Percentiles rank a stretch among this genome's conserved stretches.
Conservation (phyloP, 495 filamentous ascomycete genomes). For the Bryoglossum gracile region DNA sequence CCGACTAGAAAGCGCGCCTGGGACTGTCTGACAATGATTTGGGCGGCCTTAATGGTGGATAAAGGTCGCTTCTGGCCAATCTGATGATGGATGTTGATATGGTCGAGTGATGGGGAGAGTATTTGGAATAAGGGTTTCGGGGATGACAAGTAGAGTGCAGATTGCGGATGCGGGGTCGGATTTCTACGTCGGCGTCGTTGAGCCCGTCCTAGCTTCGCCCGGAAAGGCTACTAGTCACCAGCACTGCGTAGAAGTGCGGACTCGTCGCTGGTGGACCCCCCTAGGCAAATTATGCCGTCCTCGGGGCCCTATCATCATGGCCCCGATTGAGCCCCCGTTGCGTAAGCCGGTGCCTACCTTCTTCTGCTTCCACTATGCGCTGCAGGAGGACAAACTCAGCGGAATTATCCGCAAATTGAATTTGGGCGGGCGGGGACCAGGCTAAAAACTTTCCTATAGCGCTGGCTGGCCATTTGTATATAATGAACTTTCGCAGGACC, state of each 20-base stretch:
- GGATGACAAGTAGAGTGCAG: too few relatives aligned
- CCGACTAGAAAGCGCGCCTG: neutral
- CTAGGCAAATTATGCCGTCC: neutral
- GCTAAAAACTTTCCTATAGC: conserved; percentile 2
- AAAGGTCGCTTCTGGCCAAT: neutral
- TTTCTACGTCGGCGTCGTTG: too few relatives aligned
- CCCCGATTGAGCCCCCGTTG: neutral
- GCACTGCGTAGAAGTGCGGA: conserved; percentile 8
- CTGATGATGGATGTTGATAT: too few relatives aligned
- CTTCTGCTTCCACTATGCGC: neutral
- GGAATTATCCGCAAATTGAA: neutral
- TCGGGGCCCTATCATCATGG: neutral
- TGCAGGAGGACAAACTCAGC: neutral
- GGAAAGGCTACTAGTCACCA: conserved; percentile 9
- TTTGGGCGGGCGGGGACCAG: neutral
- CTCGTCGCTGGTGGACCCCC: conserved; percentile 4
- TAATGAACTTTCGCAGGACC: conserved; percentile 3
- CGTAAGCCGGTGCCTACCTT: neutral
- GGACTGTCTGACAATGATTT: conserved; percentile 1
- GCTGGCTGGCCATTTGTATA: conserved; percentile 5
- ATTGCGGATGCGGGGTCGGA: too few relatives aligned
- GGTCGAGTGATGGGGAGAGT: neutral
- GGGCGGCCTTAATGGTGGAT: neutral
- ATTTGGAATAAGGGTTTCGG: conserved; percentile 9
- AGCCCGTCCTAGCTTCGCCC: conserved; percentile 10